A percentile compares a stretch with the other conserved stretches of the same genome.
phyloP scores from a whole-genome alignment of 2,329 filamentous ascomycete genomes.

The Cephalotrichum gorgonifer region DNA sequence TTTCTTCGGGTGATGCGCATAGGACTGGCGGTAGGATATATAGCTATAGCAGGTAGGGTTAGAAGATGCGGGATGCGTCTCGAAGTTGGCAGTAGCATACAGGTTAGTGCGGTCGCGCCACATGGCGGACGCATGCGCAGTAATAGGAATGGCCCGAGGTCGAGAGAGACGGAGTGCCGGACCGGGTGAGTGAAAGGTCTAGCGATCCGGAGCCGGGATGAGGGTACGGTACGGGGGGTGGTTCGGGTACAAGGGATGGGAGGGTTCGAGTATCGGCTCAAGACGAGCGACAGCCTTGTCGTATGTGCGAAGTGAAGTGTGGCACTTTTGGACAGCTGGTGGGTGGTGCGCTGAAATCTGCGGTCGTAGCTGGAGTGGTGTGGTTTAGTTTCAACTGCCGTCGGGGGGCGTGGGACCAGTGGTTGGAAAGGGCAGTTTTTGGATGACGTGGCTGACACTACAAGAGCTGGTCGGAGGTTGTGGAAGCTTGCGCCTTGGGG shows the following conservation, averaged over 20 bases:
- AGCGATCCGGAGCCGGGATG: background rate
- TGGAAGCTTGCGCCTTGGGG: too few relatives aligned
- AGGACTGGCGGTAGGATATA: slow-evolving; percentile 98
- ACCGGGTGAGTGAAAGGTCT: background rate
- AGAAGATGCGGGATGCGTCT: slow-evolving; percentile 19
- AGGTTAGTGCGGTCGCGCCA: slow-evolving; percentile 99
- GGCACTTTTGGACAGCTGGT: background rate
- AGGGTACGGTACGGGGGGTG: too few relatives aligned
- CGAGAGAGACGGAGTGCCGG: background rate
- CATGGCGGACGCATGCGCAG: slow-evolving; percentile 57
- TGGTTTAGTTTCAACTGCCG: too few relatives aligned
- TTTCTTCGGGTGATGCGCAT: slow-evolving; percentile 86
- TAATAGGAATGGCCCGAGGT: background rate
- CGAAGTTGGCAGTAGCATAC: slow-evolving; percentile 35
- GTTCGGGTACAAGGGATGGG: too few relatives aligned
- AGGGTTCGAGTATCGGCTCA: too few relatives aligned
- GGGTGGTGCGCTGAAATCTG: background rate
- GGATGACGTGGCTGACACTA: too few relatives aligned
- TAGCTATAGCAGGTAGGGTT: slow-evolving; percentile 52
- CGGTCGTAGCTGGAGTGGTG: too few relatives aligned
- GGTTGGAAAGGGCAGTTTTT: too few relatives aligned
- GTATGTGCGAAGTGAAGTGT: background rate
- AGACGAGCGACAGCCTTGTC: too few relatives aligned
- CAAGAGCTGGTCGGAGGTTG: too few relatives aligned
- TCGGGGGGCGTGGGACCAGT: too few relatives aligned